Evolutionary conservation across 2,329 filamentous ascomycete genomes (phyloP), one percentile per base, ranked within the genome.

Genomic region (Corynespora cassiicola): DNA sequence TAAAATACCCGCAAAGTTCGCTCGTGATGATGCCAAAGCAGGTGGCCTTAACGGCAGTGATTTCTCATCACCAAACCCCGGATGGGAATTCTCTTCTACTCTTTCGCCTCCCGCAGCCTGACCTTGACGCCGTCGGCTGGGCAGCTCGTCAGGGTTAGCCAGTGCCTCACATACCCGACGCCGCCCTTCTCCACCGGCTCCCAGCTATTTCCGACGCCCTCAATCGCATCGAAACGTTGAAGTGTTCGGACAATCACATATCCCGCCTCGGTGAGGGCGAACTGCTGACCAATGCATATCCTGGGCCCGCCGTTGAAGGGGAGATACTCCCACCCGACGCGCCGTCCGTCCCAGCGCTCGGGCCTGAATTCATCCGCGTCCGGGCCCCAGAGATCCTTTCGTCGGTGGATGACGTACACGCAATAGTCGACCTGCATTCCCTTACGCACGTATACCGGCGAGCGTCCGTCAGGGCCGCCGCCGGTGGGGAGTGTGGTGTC

Each of bases 291-390:
- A 28, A 66, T 56, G 32, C 61, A 65, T 2, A 66, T 61, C 4
- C 61, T 44, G 3, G 62, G 57, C 3, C 62, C 62, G 2, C 60
- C 60, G 34, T 65, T 63, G 38, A 67, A 67, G 0, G 65, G 64
- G 7, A 66, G 31, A 33, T 59, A 68, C n/a, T 57, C 56, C 52
- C 56, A 68, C 0, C 61, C 60, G 4, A 28, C 34, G 28, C 49
- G 56, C 36, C 50, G 65, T 49, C 66, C 66, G 47, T 57, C 36
- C 55, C 57, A 66, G 14, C 69, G 52, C 17, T 68, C 66, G 1
- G 67, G 68, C 15, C 41, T 54, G 32, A 68, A 71, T 7, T 56
- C 57, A 2, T 65, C 54, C 0, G 66, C 68, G 31, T 71, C 67
- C 2, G 46, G 31, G 2, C 68, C 68, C 58, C 60, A 71, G 2